Conservation (phyloP, 2,329 filamentous ascomycete species). For the Macrophomina pseudophaseolina region DNA sequence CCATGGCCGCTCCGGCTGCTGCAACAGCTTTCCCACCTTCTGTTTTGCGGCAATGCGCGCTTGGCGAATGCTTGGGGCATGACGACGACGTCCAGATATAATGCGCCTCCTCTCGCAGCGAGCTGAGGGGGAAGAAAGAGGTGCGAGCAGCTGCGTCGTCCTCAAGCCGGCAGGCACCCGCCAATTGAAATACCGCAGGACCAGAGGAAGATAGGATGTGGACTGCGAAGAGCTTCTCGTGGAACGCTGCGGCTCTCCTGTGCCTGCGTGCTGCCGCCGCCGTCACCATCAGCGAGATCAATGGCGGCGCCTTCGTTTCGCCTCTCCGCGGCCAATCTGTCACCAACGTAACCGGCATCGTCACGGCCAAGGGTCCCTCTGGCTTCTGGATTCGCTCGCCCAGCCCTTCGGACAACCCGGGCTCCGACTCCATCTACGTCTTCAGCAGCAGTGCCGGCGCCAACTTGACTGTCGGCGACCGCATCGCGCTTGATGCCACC, state of each 20-base stretch:
- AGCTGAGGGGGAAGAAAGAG: neutral
- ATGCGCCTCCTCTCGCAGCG: neutral
- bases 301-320: conserved; percentile 68
- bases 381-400: conserved; percentile 71
- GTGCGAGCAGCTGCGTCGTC: neutral
- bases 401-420: conserved; percentile 58
- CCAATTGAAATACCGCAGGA: neutral
- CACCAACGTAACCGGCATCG: conserved; percentile 64
- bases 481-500: conserved; percentile 64
- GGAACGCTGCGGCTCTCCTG: conserved; percentile 1
- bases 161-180: neutral
- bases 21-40: neutral
- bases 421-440: conserved; percentile 70
- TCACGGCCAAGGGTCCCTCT: conserved; percentile 66
- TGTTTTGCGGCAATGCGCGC: neutral
- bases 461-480: conserved; percentile 65
- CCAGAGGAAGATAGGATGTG: neutral
- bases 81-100: conserved; percentile 2
- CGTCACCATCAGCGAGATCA: conserved; percentile 59
- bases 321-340: conserved; percentile 63
- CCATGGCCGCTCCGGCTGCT: neutral
- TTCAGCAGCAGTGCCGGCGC: conserved; percentile 59
- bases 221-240: neutral
- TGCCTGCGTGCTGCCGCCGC: conserved; percentile 16
- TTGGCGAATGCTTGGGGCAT: conserved; percentile 13